These are phyloP conservation scores for Quercus wislizeni DNA, from an alignment of 306 rosid species.

Conservation along the genomic window DNA sequence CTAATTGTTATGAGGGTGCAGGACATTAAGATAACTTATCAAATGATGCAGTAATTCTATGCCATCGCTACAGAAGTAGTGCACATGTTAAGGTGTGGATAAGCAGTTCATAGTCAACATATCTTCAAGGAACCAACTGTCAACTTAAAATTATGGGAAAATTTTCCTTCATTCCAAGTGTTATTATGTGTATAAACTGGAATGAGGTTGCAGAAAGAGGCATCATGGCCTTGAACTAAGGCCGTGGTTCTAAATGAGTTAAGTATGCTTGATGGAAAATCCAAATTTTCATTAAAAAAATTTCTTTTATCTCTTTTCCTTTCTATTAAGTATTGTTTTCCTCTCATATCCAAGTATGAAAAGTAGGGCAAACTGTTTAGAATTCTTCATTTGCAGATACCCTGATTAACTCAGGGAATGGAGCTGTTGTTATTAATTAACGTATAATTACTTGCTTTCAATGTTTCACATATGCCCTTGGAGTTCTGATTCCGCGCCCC, in stretches of 20 bases:
- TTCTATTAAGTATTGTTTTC: not conserved
- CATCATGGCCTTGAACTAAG: not conserved
- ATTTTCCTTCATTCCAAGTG: not conserved
- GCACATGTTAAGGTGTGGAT: too few relatives aligned
- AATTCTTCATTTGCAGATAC: not conserved
- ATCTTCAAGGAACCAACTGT: too few relatives aligned
- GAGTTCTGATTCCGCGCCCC: not conserved
- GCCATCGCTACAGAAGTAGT: too few relatives aligned
- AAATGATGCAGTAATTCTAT: too few relatives aligned
- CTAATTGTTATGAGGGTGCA: not conserved
- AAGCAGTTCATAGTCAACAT: too few relatives aligned
- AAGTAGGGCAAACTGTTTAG: not conserved
- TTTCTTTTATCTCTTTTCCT: not conserved
- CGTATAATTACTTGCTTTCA: not conserved
- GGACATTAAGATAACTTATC: too few relatives aligned
- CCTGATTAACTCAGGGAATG: not conserved
- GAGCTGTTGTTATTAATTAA: not conserved
- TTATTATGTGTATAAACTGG: not conserved
- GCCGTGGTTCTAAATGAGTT: not conserved
- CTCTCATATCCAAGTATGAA: not conserved
- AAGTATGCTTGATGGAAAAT: not conserved
- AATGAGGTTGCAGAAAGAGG: not conserved
- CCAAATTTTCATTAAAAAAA: not conserved
- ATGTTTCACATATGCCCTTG: not conserved
- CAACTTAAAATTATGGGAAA: too few relatives aligned